phyloP scores from a whole-genome alignment of 2,329 filamentous ascomycete genomes.

The Hawksworthiomyces lignivorus region DNA sequence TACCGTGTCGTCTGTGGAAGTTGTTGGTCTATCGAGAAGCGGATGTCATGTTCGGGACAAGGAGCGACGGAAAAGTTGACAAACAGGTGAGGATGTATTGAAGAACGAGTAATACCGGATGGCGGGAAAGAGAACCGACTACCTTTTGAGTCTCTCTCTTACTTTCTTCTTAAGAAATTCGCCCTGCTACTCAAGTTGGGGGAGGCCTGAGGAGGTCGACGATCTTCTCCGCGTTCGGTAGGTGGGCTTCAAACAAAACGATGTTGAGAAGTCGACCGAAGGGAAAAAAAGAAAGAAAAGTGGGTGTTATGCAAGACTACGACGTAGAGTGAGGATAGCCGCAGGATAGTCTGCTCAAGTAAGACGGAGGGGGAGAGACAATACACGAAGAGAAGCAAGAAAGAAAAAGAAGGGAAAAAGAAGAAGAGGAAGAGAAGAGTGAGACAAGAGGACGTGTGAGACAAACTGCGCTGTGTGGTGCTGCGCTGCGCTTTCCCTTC shows the following conservation, averaged over 20 bases:
- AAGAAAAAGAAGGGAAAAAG: background rate
- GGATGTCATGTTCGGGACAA: conserved; percentile 1
- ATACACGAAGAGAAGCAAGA: background rate
- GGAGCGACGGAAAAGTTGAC: background rate
- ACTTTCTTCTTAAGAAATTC: too few relatives aligned
- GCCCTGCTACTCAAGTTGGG: too few relatives aligned
- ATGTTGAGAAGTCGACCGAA: conserved; percentile 2
- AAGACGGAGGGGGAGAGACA: background rate
- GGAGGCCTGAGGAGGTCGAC: too few relatives aligned
- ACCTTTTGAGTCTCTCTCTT: too few relatives aligned
- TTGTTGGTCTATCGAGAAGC: conserved; percentile 1
- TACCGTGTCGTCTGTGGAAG: conserved; percentile 1
- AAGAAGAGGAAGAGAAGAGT: background rate
- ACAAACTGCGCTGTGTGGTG: conserved; percentile 1
- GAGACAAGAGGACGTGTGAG: conserved; percentile 9
- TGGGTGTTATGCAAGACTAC: background rate
- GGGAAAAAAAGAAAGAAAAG: background rate
- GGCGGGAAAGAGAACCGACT: background rate
- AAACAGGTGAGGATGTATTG: background rate
- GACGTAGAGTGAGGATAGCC: background rate
- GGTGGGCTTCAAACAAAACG: conserved; percentile 5
- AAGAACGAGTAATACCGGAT: background rate
- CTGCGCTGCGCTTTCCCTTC: conserved; percentile 1
- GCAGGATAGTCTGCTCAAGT: background rate
- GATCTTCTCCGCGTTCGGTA: conserved; percentile 13